Percentiles rank a stretch among this genome's conserved stretches.
These are phyloP conservation scores for Pterula multifida DNA, from an alignment of 1,284 basidiomycete species.

Conservation along the genomic window DNA sequence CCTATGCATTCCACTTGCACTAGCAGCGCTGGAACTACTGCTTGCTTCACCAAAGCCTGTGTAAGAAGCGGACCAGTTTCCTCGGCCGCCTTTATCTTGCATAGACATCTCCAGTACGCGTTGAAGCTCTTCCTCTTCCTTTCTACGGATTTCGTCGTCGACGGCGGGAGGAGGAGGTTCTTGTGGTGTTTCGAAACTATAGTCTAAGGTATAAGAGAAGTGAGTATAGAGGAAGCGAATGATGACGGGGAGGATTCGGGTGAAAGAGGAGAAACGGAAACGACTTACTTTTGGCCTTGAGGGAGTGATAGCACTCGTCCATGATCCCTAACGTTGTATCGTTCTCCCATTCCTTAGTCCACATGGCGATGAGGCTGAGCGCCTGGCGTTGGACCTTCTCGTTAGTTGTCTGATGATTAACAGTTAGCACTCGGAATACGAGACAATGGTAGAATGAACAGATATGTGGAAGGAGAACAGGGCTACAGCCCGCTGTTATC, in stretches of 20 bases:
- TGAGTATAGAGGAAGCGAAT: conserved; percentile 3
- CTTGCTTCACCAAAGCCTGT: conserved; percentile 30
- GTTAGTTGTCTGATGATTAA: conserved; percentile 59
- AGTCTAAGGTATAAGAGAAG: too few species aligned
- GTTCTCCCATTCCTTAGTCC: conserved; percentile 79
- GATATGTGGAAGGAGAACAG: too few species aligned
- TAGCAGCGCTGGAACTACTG: not conserved
- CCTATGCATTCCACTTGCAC: not conserved
- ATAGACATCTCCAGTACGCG: conserved; percentile 83
- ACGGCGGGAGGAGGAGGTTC: conserved; percentile 60
- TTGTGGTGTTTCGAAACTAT: conserved; percentile 41
- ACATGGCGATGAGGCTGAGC: conserved; percentile 66
- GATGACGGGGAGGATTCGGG: not conserved
- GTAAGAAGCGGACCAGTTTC: conserved; percentile 33
- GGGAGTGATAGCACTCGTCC: conserved; percentile 77
- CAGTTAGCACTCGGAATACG: too few species aligned
- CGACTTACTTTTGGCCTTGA: conserved; percentile 72
- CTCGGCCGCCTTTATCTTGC: conserved; percentile 75
- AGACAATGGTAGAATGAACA: too few species aligned
- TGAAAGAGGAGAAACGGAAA: conserved; percentile 2
- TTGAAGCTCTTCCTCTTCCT: conserved; percentile 89
- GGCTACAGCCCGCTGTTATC: too few species aligned
- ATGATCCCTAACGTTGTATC: conserved; percentile 82
- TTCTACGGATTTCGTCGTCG: conserved; percentile 69
- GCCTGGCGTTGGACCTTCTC: conserved; percentile 78